These are phyloP conservation scores for Nitzschia putrida DNA, from an alignment of 108 stramenopile species.

Conservation along the genomic window DNA sequence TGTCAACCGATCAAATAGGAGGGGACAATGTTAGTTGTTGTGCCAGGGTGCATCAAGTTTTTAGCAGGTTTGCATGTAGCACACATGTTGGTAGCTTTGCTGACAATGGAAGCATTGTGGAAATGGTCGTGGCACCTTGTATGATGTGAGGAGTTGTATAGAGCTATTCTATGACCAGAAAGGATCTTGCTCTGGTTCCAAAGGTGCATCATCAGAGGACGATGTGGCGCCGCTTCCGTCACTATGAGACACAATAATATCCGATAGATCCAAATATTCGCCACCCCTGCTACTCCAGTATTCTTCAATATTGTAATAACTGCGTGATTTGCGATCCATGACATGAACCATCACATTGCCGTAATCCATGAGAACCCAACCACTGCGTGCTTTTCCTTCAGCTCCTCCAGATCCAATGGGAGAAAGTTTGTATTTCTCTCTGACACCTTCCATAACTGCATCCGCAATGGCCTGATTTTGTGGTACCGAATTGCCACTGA, in stretches of 20 bases:
- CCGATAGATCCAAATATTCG: conserved; percentile 63
- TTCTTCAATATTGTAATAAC: conserved; percentile 90
- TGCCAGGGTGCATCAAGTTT: no score
- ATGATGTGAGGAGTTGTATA: no score
- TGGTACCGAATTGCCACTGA: conserved; percentile 83
- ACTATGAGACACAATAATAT: conserved; percentile 47
- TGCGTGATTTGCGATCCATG: conserved; percentile 87
- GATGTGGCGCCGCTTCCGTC: neutral
- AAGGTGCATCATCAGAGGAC: no score
- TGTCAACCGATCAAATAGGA: no score
- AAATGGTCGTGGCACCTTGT: no score
- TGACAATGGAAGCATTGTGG: no score
- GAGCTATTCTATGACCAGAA: conserved; percentile 67
- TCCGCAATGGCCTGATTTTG: conserved; percentile 94
- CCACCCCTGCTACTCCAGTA: conserved; percentile 77
- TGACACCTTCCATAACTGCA: conserved; percentile 75
- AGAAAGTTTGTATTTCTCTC: conserved; percentile 47
- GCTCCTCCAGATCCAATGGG: conserved; percentile 74
- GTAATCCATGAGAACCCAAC: conserved; percentile 93
- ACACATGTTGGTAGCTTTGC: no score
- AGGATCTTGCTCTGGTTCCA: conserved; percentile 62
- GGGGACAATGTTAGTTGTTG: no score
- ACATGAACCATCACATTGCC: conserved; percentile 91
- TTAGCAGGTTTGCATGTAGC: no score
- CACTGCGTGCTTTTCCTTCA: conserved; percentile 86